These are phyloP conservation scores for Stenocarpella maydis DNA, from an alignment of 2,329 filamentous ascomycete genomes.

Conservation along the genomic window DNA sequence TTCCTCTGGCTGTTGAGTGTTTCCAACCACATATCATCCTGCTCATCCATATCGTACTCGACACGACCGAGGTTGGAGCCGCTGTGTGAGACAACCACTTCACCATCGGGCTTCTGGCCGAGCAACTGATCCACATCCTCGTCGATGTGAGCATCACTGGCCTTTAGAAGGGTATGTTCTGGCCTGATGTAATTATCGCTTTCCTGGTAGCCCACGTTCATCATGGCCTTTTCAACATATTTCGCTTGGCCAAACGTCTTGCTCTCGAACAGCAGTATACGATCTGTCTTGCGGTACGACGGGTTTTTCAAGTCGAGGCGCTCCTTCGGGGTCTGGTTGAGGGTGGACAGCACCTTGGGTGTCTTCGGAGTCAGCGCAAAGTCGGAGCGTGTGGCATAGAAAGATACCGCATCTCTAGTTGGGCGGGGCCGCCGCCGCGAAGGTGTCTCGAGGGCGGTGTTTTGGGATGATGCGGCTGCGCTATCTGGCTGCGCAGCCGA, in stretches of 20 bases:
- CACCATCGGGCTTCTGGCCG: slow-evolving; percentile 63
- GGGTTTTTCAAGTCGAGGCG: slow-evolving; percentile 80
- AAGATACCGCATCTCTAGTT: slow-evolving; percentile 59
- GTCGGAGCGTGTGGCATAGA: slow-evolving; percentile 61
- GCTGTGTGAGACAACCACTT: slow-evolving; percentile 52
- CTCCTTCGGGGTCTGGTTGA: slow-evolving; percentile 82
- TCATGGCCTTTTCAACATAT: slow-evolving; percentile 96
- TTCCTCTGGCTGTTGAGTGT: slow-evolving; percentile 81
- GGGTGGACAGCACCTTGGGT: slow-evolving; percentile 75
- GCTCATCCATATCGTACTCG: slow-evolving; percentile 99
- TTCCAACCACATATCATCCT: slow-evolving; percentile 96
- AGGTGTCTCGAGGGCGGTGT: slow-evolving; percentile 46
- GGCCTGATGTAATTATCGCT: slow-evolving; percentile 87
- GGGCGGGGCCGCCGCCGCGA: slow-evolving; percentile 56
- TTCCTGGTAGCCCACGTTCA: slow-evolving; percentile 94
- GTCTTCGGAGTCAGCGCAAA: slow-evolving; percentile 58
- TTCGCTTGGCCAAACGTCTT: slow-evolving; percentile 85
- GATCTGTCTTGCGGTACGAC: slow-evolving; percentile 78
- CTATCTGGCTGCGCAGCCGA: slow-evolving; percentile 53
- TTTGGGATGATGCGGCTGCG: slow-evolving; percentile 36
- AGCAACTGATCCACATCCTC: slow-evolving; percentile 63
- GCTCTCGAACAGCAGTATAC: slow-evolving; percentile 83
- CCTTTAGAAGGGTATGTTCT: slow-evolving; percentile 74
- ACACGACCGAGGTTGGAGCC: slow-evolving; percentile 76
- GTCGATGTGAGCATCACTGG: slow-evolving; percentile 65